Evolutionary conservation across 306 rosid genomes (phyloP), one percentile per base, ranked within the genome.

Genomic region (Dalbergia cochinchinensis): DNA sequence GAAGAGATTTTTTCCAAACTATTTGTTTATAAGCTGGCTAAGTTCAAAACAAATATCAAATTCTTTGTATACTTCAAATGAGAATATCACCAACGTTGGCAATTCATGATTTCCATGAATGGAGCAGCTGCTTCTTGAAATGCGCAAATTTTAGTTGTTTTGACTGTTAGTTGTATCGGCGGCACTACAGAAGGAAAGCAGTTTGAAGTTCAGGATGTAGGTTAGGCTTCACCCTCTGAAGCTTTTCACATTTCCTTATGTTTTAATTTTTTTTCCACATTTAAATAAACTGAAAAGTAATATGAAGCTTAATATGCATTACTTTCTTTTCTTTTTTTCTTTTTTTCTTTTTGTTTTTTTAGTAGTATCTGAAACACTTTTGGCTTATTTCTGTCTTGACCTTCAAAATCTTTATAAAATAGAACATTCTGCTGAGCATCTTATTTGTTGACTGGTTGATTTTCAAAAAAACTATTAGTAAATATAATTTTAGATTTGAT

Each of bases 121-220:
- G 80, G 81, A 75, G 55, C 64, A 31, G 50, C 34, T 20, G 42
- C 26, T 66, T 79, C 59, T 7, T 18, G 58, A 77, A 65, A 71
- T 19, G 31, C 77, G 41, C 66, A 70, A 55, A 65, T 26, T 61
- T 20, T 31, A 6, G 45, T 61, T 72, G 22, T 34, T 73, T 64
- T 48, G 64, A 6, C 59, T 19, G 51, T 34, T 37, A 20, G 60
- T 10, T 66, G 69, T 19, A 53, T 54, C 66, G 4, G 74, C 75
- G 57, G 73, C 81, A 16, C 66, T 67, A 48, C 41, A 4, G 41
- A 37, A 6, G 9, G 20, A 69, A 69, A 69, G 62, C 58, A 37
- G 47, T 60, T 66, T 53, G 78, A 68, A 76, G 65, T 76, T 76
- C 14, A 22, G 8, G 35, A 76, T 76, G 81, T 76, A 68, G 76